Conservation (phyloP, 139 green algal genomes). For the Chlamydomonas incerta region DNA sequence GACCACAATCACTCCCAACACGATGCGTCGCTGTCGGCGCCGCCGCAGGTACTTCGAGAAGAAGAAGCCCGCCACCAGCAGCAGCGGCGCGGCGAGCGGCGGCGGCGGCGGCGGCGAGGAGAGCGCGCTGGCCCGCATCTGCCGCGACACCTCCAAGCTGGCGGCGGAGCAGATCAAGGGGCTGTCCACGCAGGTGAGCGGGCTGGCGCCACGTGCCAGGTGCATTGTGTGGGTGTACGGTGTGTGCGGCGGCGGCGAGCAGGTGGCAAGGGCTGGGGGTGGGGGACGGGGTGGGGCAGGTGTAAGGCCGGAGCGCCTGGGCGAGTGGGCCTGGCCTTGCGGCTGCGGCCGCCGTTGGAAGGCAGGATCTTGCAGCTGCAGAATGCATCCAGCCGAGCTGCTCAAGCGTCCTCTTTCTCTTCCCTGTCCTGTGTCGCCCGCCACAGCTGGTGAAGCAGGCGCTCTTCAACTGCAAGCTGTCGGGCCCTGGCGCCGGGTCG, state of each 20-base stretch:
- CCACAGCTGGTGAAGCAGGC: constrained; percentile 65
- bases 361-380: background rate
- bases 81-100: background rate
- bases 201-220: too few species aligned
- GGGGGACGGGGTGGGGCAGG: too few species aligned
- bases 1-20: too few species aligned
- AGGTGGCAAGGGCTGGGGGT: too few species aligned
- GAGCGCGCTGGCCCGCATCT: constrained; percentile 57
- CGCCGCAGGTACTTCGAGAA: constrained; percentile 15
- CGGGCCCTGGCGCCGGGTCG: background rate
- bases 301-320: too few species aligned
- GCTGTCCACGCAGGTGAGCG: constrained; percentile 78
- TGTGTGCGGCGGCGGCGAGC: too few species aligned
- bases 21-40: too few species aligned
- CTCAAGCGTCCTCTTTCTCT: background rate
- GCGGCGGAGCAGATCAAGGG: constrained; percentile 91
- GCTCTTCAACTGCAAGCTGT: constrained; percentile 68
- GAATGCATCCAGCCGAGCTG: too few species aligned
- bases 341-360: too few species aligned
- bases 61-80: constrained; percentile 43
- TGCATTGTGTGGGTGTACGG: too few species aligned
- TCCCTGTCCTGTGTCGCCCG: background rate
- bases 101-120: background rate
- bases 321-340: too few species aligned
- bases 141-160: constrained; percentile 77